These are phyloP conservation scores for Pseudopyricularia javanii DNA, from an alignment of 2,329 filamentous ascomycete species.

Conservation along the genomic window DNA sequence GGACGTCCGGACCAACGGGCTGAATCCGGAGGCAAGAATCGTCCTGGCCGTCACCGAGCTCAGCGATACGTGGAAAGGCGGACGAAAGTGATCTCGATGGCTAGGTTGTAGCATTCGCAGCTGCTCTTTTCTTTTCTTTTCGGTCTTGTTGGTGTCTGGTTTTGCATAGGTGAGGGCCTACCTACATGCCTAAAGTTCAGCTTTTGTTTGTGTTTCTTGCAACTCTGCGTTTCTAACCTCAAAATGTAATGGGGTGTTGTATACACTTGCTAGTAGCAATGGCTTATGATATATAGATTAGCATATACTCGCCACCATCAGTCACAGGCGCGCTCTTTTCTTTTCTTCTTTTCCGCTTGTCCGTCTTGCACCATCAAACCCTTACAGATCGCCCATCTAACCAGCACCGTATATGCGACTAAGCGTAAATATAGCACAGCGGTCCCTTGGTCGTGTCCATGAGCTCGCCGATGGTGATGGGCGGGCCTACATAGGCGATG, in stretches of 20 bases:
- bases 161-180: background rate
- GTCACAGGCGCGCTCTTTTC: too few species aligned
- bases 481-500: constrained; percentile 15
- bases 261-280: too few species aligned
- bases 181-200: background rate
- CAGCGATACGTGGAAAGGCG: background rate
- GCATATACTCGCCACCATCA: too few species aligned
- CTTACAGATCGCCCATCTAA: background rate
- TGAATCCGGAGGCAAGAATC: background rate
- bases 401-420: background rate
- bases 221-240: too few species aligned
- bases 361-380: too few species aligned
- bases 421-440: constrained; percentile 18
- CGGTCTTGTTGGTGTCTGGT: background rate
- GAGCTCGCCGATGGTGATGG: constrained; percentile 14
- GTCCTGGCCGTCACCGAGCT: background rate
- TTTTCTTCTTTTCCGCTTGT: background rate
- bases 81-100: background rate
- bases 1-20: background rate
- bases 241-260: too few species aligned
- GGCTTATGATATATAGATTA: too few species aligned
- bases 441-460: constrained; percentile 16
- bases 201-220: too few species aligned
- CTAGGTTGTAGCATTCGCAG: background rate
- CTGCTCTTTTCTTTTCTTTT: background rate